Percentiles rank a stretch among this genome's conserved stretches.
phyloP scores from a whole-genome alignment of 2,329 filamentous ascomycete species.

The Fusarium sp. region DNA sequence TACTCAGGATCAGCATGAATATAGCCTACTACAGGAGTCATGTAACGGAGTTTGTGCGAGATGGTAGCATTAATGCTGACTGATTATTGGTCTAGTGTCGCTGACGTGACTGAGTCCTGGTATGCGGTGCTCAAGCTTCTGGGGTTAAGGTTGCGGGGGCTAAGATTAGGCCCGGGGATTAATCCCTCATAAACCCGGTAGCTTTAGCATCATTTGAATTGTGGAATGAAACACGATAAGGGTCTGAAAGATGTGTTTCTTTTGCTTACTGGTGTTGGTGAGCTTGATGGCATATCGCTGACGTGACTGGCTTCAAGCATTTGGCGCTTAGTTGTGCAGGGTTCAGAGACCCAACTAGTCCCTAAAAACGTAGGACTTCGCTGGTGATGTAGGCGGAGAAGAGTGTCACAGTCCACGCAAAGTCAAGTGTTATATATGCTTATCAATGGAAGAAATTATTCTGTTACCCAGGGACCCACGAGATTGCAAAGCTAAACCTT shows the following conservation, averaged over 20 bases:
- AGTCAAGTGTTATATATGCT: no score
- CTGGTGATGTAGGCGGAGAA: no score
- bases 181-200: constrained; percentile 6
- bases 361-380: no score
- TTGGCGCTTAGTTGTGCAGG: background rate
- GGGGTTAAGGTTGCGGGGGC: constrained; percentile 11
- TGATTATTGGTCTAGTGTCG: constrained; percentile 5
- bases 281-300: background rate
- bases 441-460: no score
- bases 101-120: constrained; percentile 36
- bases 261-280: background rate
- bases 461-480: no score
- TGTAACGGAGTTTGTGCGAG: background rate
- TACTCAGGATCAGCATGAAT: background rate
- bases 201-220: background rate
- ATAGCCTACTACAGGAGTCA: background rate
- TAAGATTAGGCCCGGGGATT: background rate
- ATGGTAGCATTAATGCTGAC: background rate
- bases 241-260: background rate
- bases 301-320: background rate
- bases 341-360: background rate
- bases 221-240: no score
- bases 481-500: no score
- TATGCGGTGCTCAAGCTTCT: constrained; percentile 37
- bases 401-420: no score